Evolutionary conservation across 352 stramenopile species (phyloP).

Genomic region (Phytophthora cryptogea): DNA sequence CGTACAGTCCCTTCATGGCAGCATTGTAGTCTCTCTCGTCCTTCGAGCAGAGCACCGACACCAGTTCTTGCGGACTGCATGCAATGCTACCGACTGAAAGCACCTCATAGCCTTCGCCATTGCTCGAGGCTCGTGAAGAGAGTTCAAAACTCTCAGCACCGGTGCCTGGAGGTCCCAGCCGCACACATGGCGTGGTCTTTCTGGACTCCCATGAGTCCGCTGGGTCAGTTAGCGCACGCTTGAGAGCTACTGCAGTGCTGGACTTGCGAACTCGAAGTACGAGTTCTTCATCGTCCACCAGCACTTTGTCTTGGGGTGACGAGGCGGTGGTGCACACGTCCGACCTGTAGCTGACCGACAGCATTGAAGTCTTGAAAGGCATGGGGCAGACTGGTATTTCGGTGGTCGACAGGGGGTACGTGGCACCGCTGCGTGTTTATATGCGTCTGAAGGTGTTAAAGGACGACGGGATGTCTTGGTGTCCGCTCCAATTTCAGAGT

Average conservation of each 20-base stretch:
- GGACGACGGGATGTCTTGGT: not conserved
- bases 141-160: conserved; percentile 23
- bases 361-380: conserved; percentile 23
- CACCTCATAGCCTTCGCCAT: conserved; percentile 27
- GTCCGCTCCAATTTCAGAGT: conserved; percentile 9
- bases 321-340: conserved; percentile 14
- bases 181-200: conserved; percentile 16
- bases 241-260: conserved; percentile 15
- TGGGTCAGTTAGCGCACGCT: conserved; percentile 29
- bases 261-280: conserved; percentile 21
- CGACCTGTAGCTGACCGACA: conserved; percentile 17
- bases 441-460: conserved; percentile 13
- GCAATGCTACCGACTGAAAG: conserved; percentile 31
- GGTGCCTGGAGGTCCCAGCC: conserved; percentile 8
- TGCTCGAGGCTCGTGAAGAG: conserved; percentile 10
- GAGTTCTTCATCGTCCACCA: conserved; percentile 36
- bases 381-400: conserved; percentile 14
- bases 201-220: conserved; percentile 23
- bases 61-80: conserved; percentile 38
- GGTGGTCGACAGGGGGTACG: conserved; percentile 8
- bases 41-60: conserved; percentile 21
- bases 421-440: conserved; percentile 16
- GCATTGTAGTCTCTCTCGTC: conserved; percentile 42
- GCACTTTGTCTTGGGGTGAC: conserved; percentile 24
- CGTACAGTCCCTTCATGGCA: conserved; percentile 43